Base-by-base conservation (phyloP, 768 basidiomycete genomes). In the Flagelloscypha sp. region DNA sequence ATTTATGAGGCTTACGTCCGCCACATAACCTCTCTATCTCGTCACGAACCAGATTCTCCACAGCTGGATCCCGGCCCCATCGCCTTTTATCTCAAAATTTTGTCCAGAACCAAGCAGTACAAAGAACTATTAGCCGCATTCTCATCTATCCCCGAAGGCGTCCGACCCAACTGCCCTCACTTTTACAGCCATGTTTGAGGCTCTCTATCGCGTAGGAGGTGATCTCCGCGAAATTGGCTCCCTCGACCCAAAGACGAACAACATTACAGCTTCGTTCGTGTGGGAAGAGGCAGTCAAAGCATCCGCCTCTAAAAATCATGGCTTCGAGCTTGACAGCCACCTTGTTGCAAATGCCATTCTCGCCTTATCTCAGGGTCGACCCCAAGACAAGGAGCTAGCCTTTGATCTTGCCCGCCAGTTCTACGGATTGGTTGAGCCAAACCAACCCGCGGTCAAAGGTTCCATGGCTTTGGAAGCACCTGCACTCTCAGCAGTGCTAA, bases 91-190 rank as follows among this genome's bases (percentile, higher is more conserved):
- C 70, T 89, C 30, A 70, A 66, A 36, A 67, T 86, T 24, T 70
- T 89, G 6, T 79, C 74, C 33, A 65, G 66, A 23, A 68, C 73
- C 6, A 68, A 70, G 10, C 56, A 68, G 7, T 70, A 78, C 39
- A 76, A 84, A 43, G 71, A 71, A 38, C 68, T 86, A 11, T 84
- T 85, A 44, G 83, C 87, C 41, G 73, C 88, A 32, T 88, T 77
- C 57, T 73, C 10, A 56, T 89, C 52, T 76, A 79, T 36, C 48
- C 65, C n/a, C n/a, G 66, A 73, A 3, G 84, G 83, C 6, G 72
- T 70, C 3, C 49, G 63, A 74, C 0, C 74, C 85, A 4, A 63
- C 79, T 44, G 63, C 65, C 33, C 65, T 67, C 43, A 61, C 83
- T 16, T 87, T 72, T 53, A 73, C 79, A 6, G 70, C 72, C 31